Base-by-base conservation (phyloP, 1,284 basidiomycete genomes). In the Austroboletus niveus region DNA sequence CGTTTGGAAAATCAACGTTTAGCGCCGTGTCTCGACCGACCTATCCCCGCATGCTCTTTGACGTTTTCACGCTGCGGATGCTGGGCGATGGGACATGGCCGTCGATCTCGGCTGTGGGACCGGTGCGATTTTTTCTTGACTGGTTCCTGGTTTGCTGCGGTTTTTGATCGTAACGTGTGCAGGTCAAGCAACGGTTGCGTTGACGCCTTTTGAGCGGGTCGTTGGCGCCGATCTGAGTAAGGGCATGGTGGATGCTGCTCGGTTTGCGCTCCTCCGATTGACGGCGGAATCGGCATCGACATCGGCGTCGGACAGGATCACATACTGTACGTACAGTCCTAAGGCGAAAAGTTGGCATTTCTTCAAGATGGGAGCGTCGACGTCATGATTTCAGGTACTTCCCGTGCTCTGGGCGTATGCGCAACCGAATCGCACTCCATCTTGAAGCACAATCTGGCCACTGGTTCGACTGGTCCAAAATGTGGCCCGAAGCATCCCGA, bases 51-150 rank as follows among this genome's bases (percentile, higher is more conserved):
- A 72, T 77, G 36, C 74, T 89, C 8, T 89, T 79, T 64, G 77
- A 86, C 63, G 73, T 9, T 85, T 81, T 58, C 86, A 89, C 57
- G 66, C 68, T 14, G 62, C 66, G 1, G 38, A 32, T 12, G 60
- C 63, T 0, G 51, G 24, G 11, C 47, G 48, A 5, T 86, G 80
- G 78, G 74, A 79, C 17, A 72, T 69, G 20, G 87, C 85, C 0
- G 72, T 92, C 0, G 91, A 94, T 62, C 66, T 94, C 1, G 92
- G 92, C 2, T 94, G 91, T 69, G 92, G 92, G 31, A 91, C 90
- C 8, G 90, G 89, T 84, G 60, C 6, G 72, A 77, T 24, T 24
- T 24, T 4, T 24, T 24, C 5, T 24, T 24, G 22, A 24, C 22
- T 24, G 17, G 22, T 24, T 5, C 2, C 22, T 24, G 22, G 22